Percentiles rank a stretch among this genome's conserved stretches.
phyloP scores from a whole-genome alignment of 2,329 filamentous ascomycete genomes.

The Claviceps arundinis region DNA sequence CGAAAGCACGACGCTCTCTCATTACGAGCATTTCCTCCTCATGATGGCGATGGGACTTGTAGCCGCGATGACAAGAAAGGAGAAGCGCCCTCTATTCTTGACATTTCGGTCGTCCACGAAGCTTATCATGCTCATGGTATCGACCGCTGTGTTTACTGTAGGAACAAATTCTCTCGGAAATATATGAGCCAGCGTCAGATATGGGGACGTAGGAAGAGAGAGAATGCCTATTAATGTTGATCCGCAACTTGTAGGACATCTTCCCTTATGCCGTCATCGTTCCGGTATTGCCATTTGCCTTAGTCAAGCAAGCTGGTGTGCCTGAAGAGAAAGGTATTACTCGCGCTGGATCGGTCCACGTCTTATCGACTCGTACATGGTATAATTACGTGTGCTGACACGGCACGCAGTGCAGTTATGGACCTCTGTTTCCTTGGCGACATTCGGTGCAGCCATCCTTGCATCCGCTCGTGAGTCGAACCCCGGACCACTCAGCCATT shows the following conservation, averaged over 20 bases:
- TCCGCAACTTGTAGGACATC: conserved; percentile 15
- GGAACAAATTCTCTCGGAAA: not conserved
- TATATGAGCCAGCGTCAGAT: not conserved
- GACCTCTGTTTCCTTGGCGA: conserved; percentile 22
- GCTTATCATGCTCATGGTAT: conserved; percentile 19
- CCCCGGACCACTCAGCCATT: not conserved
- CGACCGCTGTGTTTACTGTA: conserved; percentile 23
- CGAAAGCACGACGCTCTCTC: conserved; percentile 4
- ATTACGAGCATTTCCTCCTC: not conserved
- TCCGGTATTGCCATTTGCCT: conserved; percentile 20
- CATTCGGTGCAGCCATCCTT: conserved; percentile 19
- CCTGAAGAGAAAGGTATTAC: conserved; percentile 8
- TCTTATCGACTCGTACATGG: too few relatives aligned
- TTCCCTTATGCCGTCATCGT: conserved; percentile 23
- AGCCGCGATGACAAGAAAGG: conserved; percentile 6
- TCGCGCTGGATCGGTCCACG: not conserved
- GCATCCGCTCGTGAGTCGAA: conserved; percentile 17
- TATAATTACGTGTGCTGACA: not conserved
- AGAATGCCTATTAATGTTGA: not conserved
- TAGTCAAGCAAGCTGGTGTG: conserved; percentile 15
- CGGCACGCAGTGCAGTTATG: conserved; percentile 17
- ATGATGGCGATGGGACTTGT: conserved; percentile 10
- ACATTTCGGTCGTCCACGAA: conserved; percentile 18
- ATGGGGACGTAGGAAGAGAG: not conserved
- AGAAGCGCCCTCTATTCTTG: conserved; percentile 16